Percentiles rank a stretch among this genome's conserved stretches.
These are phyloP conservation scores for Saccharomycopsis synnaedendra DNA, from an alignment of 805 yeast genomes.

Conservation along the genomic window DNA sequence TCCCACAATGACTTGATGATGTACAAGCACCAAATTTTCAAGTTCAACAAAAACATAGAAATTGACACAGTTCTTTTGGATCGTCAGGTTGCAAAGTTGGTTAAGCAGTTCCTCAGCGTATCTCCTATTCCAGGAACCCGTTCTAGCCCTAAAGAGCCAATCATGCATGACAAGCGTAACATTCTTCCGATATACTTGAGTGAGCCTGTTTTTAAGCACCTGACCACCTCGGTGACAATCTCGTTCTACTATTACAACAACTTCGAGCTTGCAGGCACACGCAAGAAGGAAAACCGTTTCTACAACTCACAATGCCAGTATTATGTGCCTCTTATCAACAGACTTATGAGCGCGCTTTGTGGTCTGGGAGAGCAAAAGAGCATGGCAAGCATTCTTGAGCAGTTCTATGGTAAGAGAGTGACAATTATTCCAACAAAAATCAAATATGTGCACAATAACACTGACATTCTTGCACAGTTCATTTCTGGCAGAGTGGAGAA, in stretches of 20 bases:
- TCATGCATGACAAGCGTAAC: conserved; percentile 2
- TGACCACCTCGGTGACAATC: conserved; percentile 9
- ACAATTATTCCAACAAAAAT: conserved; percentile 10
- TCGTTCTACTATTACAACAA: conserved; percentile 11
- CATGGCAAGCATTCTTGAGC: conserved; percentile 4
- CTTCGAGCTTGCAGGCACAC: neutral
- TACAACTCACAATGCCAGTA: conserved; percentile 8
- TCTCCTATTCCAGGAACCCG: neutral
- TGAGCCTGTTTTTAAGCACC: conserved; percentile 11
- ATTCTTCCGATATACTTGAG: conserved; percentile 10
- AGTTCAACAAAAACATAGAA: conserved; percentile 12
- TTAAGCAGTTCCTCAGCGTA: conserved; percentile 9
- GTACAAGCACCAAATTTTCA: conserved; percentile 13
- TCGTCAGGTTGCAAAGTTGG: conserved; percentile 8
- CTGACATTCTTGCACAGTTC: conserved; percentile 10
- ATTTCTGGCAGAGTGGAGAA: conserved; percentile 1
- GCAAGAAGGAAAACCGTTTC: neutral
- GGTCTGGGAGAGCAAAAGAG: conserved; percentile 1
- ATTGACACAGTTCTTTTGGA: conserved; percentile 12
- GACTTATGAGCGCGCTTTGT: conserved; percentile 6
- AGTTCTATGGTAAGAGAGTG: conserved; percentile 11
- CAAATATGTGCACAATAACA: conserved; percentile 9
- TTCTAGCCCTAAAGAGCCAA: neutral
- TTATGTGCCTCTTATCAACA: conserved; percentile 10
- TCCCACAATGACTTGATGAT: conserved; percentile 9